These are phyloP conservation scores for Colletotrichum lindemuthianum DNA, from an alignment of 2,329 filamentous ascomycete genomes.

Conservation along the genomic window DNA sequence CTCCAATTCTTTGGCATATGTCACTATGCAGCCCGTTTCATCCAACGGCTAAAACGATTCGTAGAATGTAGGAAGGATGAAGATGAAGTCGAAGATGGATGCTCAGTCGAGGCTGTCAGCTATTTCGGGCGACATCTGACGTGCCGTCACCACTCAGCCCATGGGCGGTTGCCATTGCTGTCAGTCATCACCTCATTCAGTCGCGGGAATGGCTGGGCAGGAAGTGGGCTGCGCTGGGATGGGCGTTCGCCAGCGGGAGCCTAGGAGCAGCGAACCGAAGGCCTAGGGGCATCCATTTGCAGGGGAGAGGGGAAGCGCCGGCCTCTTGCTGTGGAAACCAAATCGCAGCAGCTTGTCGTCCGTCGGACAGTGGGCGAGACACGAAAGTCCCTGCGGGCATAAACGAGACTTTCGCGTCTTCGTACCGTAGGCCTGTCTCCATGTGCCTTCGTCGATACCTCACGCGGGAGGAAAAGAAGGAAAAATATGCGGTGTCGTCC, in stretches of 20 bases:
- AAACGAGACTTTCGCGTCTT: background rate
- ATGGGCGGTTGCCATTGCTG: background rate
- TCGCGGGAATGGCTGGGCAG: slow-evolving; percentile 1
- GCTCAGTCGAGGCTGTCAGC: background rate
- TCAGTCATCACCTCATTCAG: slow-evolving; percentile 25
- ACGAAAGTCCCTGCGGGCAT: background rate
- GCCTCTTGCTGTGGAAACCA: background rate
- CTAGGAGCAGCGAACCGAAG: background rate
- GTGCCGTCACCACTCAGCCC: slow-evolving; percentile 17
- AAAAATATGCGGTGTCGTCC: slow-evolving; percentile 21
- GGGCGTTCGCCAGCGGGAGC: background rate
- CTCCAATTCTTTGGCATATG: no score
- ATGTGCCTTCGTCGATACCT: background rate
- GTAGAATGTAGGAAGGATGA: background rate
- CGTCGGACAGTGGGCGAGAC: slow-evolving; percentile 25
- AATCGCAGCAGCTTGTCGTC: background rate
- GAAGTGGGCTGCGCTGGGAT: background rate
- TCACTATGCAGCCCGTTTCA: no score
- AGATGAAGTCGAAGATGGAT: no score
- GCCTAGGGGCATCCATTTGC: background rate
- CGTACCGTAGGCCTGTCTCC: background rate
- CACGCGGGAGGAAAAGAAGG: background rate
- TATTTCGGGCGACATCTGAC: slow-evolving; percentile 17
- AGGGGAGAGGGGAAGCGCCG: slow-evolving; percentile 3
- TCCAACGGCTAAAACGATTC: background rate